Evolutionary conservation across 352 stramenopile genomes (phyloP).

Genomic region (Stephanocyclus meneghinianus): DNA sequence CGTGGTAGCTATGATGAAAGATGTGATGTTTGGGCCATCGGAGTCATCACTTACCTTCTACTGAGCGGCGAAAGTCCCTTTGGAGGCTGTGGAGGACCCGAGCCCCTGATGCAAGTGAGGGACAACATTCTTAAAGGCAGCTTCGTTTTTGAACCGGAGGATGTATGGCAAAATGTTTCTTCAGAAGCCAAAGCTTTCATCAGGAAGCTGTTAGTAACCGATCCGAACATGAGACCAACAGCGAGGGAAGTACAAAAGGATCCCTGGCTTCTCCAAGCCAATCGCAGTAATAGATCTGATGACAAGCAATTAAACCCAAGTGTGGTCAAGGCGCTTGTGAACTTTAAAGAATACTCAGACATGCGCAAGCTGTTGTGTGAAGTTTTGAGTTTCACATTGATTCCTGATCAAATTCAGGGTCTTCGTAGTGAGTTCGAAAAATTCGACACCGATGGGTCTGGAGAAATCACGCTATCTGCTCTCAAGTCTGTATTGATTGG

Average conservation of each 20-base stretch:
- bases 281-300: slow-evolving; percentile 32
- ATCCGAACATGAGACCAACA: slow-evolving; percentile 65
- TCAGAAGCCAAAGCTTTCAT: slow-evolving; percentile 75
- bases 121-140: slow-evolving; percentile 68
- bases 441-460: slow-evolving; percentile 79
- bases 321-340: slow-evolving; percentile 68
- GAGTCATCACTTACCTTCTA: slow-evolving; percentile 82
- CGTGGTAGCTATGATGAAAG: slow-evolving; percentile 69
- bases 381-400: slow-evolving; percentile 77
- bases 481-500: slow-evolving; percentile 77
- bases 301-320: slow-evolving; percentile 61
- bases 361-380: slow-evolving; percentile 82
- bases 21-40: slow-evolving; percentile 66
- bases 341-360: slow-evolving; percentile 78
- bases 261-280: slow-evolving; percentile 69
- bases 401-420: slow-evolving; percentile 84
- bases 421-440: slow-evolving; percentile 85
- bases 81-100: slow-evolving; percentile 89
- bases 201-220: slow-evolving; percentile 56
- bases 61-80: slow-evolving; percentile 91
- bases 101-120: slow-evolving; percentile 60
- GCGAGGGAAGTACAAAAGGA: slow-evolving; percentile 62
- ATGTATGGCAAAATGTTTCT: slow-evolving; percentile 75
- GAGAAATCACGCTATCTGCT: slow-evolving; percentile 80
- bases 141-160: slow-evolving; percentile 69